phyloP scores from a whole-genome alignment of 2,329 filamentous ascomycete species.

The Fusarium vanettenii region DNA sequence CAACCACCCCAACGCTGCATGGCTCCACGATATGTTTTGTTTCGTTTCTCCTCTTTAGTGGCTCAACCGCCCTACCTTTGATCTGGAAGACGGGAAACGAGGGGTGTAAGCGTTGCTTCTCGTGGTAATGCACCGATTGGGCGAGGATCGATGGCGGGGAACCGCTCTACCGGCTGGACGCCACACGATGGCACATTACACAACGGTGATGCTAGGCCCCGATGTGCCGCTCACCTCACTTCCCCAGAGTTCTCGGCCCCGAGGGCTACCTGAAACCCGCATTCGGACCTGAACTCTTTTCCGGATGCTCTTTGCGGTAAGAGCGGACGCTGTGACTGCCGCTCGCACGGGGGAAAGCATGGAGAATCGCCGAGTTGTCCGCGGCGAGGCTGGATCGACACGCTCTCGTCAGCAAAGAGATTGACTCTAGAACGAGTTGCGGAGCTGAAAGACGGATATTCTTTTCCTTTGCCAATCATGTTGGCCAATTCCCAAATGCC shows the following conservation, averaged over 20 bases:
- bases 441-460: background rate
- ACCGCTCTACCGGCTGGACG: background rate
- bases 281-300: constrained; percentile 1
- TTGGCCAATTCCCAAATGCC: background rate
- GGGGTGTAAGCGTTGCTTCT: background rate
- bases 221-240: background rate
- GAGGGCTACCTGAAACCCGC: constrained; percentile 18
- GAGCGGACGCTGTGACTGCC: background rate
- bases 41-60: background rate
- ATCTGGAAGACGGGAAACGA: background rate
- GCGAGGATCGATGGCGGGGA: background rate
- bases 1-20: background rate
- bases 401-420: background rate
- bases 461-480: background rate
- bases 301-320: background rate
- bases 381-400: background rate
- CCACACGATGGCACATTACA: constrained; percentile 16
- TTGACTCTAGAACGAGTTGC: background rate
- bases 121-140: background rate
- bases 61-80: background rate
- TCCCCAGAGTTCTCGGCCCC: background rate
- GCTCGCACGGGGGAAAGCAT: background rate
- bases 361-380: background rate
- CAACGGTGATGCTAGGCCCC: background rate
- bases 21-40: background rate